These are phyloP conservation scores for Leishmania turanica DNA, from an alignment of 208 protist genomes.

Conservation along the genomic window DNA sequence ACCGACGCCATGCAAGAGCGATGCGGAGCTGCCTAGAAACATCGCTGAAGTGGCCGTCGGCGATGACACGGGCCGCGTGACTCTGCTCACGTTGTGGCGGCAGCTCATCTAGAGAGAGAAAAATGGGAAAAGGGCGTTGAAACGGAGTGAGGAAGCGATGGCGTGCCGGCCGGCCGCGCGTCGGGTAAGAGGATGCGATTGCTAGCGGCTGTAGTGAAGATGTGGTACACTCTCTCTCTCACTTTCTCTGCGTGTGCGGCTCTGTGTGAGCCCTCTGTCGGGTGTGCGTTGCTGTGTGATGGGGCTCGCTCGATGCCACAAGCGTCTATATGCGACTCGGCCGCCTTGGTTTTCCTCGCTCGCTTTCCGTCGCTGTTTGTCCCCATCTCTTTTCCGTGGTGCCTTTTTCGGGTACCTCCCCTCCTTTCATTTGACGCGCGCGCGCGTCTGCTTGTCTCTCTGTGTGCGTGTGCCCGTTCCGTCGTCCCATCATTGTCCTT, in stretches of 20 bases:
- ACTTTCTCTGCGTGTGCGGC: not conserved
- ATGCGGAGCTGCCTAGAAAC: slow-evolving; percentile 22
- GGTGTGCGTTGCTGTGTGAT: not conserved
- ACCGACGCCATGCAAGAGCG: slow-evolving; percentile 10
- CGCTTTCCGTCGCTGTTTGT: no score
- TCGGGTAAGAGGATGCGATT: not conserved
- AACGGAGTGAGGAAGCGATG: not conserved
- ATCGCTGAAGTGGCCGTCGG: slow-evolving; percentile 53
- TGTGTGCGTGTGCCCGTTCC: not conserved
- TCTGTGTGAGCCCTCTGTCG: not conserved
- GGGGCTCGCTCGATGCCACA: not conserved
- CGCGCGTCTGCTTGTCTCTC: not conserved
- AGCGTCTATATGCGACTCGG: not conserved
- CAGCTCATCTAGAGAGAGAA: slow-evolving; percentile 14
- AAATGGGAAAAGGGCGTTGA: not conserved
- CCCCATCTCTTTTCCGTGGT: not conserved
- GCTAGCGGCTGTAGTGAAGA: not conserved
- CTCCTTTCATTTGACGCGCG: not conserved
- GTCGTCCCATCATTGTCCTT: not conserved
- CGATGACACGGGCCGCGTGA: slow-evolving; percentile 54
- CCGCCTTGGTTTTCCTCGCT: not conserved
- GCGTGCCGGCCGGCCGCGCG: not conserved
- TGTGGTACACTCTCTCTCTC: no score
- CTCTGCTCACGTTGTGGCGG: slow-evolving; percentile 57
- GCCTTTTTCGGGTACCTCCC: no score